phyloP scores from a whole-genome alignment of 768 basidiomycete genomes.

The Lactarius trivialis region DNA sequence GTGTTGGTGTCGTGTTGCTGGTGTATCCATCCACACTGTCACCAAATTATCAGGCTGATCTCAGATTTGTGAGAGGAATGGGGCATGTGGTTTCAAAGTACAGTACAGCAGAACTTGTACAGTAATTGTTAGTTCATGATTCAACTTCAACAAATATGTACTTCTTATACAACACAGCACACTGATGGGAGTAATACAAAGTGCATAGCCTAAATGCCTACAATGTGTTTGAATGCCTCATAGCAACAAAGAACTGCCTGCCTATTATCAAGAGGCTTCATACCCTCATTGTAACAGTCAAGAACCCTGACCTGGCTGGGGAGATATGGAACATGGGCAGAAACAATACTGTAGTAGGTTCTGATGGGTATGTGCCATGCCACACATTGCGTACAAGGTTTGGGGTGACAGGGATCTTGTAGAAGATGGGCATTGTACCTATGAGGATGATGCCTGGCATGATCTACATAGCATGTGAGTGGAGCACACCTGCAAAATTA shows the following conservation, averaged over 20 bases:
- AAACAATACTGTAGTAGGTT: not conserved
- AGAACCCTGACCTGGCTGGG: not conserved
- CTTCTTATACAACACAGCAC: too few species aligned
- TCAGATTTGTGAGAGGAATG: too few species aligned
- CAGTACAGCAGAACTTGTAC: too few species aligned
- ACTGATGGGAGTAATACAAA: too few species aligned
- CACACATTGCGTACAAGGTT: not conserved
- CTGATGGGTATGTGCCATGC: not conserved
- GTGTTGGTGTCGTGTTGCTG: too few species aligned
- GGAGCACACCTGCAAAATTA: not conserved
- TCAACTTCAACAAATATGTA: too few species aligned
- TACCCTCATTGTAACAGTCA: not conserved
- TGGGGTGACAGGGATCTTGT: not conserved
- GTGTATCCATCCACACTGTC: too few species aligned
- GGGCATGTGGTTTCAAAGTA: too few species aligned
- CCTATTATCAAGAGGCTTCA: not conserved
- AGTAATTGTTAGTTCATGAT: too few species aligned
- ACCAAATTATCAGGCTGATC: too few species aligned
- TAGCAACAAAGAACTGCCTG: not conserved
- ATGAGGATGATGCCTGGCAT: conserved; percentile 47
- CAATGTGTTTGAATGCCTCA: not conserved
- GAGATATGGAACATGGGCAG: not conserved
- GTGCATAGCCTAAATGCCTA: not conserved
- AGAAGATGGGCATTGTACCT: conserved; percentile 26
- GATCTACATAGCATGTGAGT: not conserved